phyloP scores from a whole-genome alignment of 495 filamentous ascomycete genomes.

The Penicillium ucsense region DNA sequence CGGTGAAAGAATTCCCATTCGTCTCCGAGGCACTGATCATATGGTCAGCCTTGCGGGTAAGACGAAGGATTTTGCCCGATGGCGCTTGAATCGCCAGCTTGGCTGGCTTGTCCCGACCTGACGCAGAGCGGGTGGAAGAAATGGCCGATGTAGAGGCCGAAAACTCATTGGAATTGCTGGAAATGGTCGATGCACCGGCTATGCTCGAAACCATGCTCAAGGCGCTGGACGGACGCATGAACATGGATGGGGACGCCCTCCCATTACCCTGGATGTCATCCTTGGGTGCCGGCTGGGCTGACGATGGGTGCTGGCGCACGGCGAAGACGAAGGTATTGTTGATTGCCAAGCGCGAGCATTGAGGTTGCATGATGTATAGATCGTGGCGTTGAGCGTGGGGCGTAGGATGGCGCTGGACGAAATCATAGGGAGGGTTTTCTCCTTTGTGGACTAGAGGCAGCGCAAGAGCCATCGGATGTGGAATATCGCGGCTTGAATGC shows the following conservation, averaged over 20 bases:
- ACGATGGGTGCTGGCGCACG: constrained; percentile 83
- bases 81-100: constrained; percentile 94
- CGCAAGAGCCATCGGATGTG: constrained; percentile 83
- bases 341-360: constrained; percentile 73
- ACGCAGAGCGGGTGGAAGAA: constrained; percentile 44
- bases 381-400: constrained; percentile 95
- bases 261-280: constrained; percentile 32
- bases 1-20: constrained; percentile 32
- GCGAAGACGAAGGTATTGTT: constrained; percentile 98
- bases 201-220: constrained; percentile 63
- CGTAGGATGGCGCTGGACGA: constrained; percentile 85
- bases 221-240: constrained; percentile 64
- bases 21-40: constrained; percentile 39
- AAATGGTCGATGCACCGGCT: constrained; percentile 29
- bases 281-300: constrained; percentile 36
- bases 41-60: constrained; percentile 81
- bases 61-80: constrained; percentile 83
- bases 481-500: constrained; percentile 91
- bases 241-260: constrained; percentile 55
- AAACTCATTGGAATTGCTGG: constrained; percentile 34
- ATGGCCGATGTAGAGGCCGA: constrained; percentile 39
- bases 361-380: constrained; percentile 90
- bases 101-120: constrained; percentile 68
- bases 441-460: constrained; percentile 84
- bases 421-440: constrained; percentile 87